Percentiles rank a stretch among this genome's conserved stretches.
Conservation (phyloP, 305 asterid genomes). For the Fraxinus paxiana region DNA sequence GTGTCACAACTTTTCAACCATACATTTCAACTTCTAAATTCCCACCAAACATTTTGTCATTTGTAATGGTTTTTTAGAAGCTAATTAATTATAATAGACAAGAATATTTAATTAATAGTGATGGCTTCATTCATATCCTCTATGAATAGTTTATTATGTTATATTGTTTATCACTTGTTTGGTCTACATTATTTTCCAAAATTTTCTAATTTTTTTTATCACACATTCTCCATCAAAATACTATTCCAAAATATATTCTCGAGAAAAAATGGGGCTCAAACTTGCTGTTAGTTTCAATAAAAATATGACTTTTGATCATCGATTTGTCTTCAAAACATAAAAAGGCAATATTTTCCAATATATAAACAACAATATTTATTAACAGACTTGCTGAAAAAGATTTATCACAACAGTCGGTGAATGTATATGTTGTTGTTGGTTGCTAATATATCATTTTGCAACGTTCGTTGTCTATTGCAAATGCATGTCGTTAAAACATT, state of each 20-base stretch:
- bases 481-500: neutral
- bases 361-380: too few relatives aligned
- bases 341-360: too few relatives aligned
- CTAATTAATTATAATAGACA: neutral
- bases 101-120: neutral
- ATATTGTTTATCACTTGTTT: neutral
- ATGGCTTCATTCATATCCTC: constrained; percentile 4
- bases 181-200: too few relatives aligned
- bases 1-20: too few relatives aligned
- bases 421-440: neutral
- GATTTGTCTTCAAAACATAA: constrained; percentile 16
- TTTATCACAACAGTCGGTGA: neutral
- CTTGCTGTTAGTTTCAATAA: neutral
- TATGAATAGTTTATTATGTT: neutral
- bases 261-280: too few relatives aligned
- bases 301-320: neutral
- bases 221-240: too few relatives aligned
- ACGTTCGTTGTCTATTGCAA: neutral
- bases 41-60: neutral
- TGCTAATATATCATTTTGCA: neutral
- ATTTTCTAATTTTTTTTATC: too few relatives aligned
- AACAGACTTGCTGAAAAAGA: neutral
- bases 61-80: constrained; percentile 10
- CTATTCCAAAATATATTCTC: too few relatives aligned
- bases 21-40: too few relatives aligned